Evolutionary conservation across 306 rosid species (phyloP).

Genomic region (Rosa multiflora): DNA sequence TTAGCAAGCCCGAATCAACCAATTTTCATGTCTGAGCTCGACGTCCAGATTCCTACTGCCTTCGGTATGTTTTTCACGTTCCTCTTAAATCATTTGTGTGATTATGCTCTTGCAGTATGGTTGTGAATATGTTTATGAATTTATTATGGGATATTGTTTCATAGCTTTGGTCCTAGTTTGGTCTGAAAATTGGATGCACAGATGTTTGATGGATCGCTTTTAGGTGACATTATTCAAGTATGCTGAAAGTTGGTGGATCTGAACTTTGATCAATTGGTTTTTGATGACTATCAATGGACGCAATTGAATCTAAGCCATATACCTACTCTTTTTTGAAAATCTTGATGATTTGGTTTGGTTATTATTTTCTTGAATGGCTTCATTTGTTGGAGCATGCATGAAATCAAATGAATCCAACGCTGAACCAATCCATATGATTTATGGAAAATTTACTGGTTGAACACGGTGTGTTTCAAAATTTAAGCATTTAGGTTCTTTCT

Average conservation of each 20-base stretch:
- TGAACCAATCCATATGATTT: background rate
- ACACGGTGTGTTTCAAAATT: no score
- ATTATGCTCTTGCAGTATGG: background rate
- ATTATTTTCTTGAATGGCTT: background rate
- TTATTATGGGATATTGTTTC: background rate
- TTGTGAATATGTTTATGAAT: background rate
- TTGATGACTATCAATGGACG: no score
- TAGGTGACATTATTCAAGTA: background rate
- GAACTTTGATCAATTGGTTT: background rate
- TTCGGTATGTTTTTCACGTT: slow-evolving; percentile 47
- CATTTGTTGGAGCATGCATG: background rate
- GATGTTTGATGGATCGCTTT: background rate
- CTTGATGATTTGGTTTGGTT: background rate
- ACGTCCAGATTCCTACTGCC: slow-evolving; percentile 69
- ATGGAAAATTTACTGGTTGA: background rate
- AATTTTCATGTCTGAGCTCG: slow-evolving; percentile 83
- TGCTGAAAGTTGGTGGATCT: background rate
- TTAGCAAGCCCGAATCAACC: slow-evolving; percentile 36
- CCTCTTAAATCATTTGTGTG: background rate
- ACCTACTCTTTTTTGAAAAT: background rate
- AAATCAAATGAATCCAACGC: background rate
- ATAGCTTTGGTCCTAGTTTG: background rate
- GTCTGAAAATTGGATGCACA: background rate
- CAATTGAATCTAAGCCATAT: background rate
- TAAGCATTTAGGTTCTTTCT: background rate